A percentile compares a stretch with the other conserved stretches of the same genome.
phyloP scores from a whole-genome alignment of 2,329 filamentous ascomycete species.

The Penicillium sp. region DNA sequence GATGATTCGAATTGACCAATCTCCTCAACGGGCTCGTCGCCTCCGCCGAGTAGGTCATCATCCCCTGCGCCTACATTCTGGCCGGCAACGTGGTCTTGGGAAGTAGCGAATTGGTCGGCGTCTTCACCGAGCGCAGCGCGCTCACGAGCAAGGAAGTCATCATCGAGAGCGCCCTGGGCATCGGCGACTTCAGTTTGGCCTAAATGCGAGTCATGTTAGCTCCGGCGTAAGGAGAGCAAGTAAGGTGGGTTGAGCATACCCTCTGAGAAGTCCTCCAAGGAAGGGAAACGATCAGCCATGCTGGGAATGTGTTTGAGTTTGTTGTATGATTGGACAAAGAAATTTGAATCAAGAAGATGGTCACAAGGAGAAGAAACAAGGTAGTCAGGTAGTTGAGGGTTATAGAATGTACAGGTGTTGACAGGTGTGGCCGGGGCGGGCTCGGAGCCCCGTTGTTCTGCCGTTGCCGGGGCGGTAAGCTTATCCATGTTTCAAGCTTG shows the following conservation, averaged over 20 bases:
- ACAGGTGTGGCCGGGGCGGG: slow-evolving; percentile 24
- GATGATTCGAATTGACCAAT: slow-evolving; percentile 75
- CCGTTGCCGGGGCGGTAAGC: slow-evolving; percentile 19
- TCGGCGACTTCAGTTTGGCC: slow-evolving; percentile 38
- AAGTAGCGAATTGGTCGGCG: slow-evolving; percentile 81
- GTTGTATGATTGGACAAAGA: slow-evolving; percentile 9
- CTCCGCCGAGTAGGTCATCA: slow-evolving; percentile 67
- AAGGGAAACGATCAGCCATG: slow-evolving; percentile 79
- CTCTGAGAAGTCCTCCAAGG: slow-evolving; percentile 72
- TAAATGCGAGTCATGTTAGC: slow-evolving; percentile 30
- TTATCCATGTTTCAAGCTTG: slow-evolving; percentile 14
- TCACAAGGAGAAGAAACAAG: not conserved
- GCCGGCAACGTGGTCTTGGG: slow-evolving; percentile 61
- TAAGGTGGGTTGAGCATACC: slow-evolving; percentile 42
- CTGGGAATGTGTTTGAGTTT: slow-evolving; percentile 20
- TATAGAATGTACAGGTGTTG: slow-evolving; percentile 15
- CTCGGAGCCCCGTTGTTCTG: slow-evolving; percentile 17
- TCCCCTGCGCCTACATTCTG: slow-evolving; percentile 62
- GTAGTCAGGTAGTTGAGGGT: slow-evolving; percentile 4
- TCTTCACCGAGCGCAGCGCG: slow-evolving; percentile 88
- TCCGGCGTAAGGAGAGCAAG: slow-evolving; percentile 20
- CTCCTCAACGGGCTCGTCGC: slow-evolving; percentile 38
- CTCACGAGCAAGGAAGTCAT: slow-evolving; percentile 88
- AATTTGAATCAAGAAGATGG: slow-evolving; percentile 2
- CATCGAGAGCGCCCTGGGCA: slow-evolving; percentile 50